Base-by-base conservation (phyloP, 1,284 basidiomycete species). In the Phaffia rhodozyma region DNA sequence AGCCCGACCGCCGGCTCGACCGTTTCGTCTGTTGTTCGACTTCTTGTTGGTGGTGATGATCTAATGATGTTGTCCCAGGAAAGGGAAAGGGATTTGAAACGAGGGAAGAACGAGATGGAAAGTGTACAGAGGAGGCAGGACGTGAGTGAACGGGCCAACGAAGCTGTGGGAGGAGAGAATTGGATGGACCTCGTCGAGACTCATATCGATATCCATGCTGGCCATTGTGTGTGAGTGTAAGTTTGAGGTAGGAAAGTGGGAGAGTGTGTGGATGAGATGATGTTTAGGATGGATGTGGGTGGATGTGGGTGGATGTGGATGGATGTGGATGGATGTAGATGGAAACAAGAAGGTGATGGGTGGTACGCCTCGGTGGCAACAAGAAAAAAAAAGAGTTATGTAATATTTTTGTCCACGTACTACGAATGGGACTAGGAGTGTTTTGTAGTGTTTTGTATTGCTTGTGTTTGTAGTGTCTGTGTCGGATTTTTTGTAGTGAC, bases 111-210 rank as follows among this genome's bases (percentile, higher is more conserved):
- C 62, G 51, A 20, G 27, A 49, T 23, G 34, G 32, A 55, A 55
- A 34, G 43, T 58, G 30, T 27, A 51, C 63, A 20, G 59, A 68
- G 47, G 61, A 69, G 65, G 58, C 58, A 54, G 62, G 59, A 58
- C 60, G 54, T 61, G 56, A 67, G 56, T 67, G 67, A 20, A 61
- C 60, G 57, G 64, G 66, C 58, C 65, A 49, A 23, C 56, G 57
- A 25, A 65, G 68, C 7, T n/a, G 29, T 29, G 34, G 27, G n/a
- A 29, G n/a, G 53, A 38, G 66, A 63, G 66, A 71, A 51, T 43
- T 57, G 50, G 56, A 72, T 84, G 61, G 66, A 94, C 89, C 71
- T 92, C 87, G 76, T 93, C 91, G 71, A 94, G 88, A 72, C 87
- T 83, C 79, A 89, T 87, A 80, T 93, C 90, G 70, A 78, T 74